phyloP scores from a whole-genome alignment of 176 grass and related monocot species.

The Dactylis glomerata region DNA sequence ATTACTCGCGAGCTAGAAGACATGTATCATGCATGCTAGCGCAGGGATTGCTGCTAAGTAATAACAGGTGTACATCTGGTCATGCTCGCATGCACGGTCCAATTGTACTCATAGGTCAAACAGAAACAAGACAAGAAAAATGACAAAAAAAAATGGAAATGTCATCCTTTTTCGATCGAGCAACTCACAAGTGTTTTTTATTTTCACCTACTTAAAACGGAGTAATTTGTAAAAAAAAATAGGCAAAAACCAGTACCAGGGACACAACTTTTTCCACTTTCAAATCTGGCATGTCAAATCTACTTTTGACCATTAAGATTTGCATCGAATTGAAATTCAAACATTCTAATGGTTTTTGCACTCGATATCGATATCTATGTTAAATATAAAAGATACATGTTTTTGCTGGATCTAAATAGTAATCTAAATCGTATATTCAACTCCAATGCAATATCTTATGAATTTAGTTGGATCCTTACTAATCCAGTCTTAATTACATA shows the following conservation, averaged over 20 bases:
- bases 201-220: no score
- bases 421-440: background rate
- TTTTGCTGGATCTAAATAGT: background rate
- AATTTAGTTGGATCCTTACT: background rate
- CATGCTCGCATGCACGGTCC: background rate
- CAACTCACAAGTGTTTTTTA: background rate
- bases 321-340: background rate
- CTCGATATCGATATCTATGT: background rate
- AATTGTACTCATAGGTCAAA: background rate
- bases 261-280: background rate
- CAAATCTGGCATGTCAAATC: background rate
- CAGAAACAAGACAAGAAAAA: background rate
- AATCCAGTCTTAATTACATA: background rate
- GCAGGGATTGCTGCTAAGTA: background rate
- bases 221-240: background rate
- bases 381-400: background rate
- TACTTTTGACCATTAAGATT: background rate
- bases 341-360: background rate
- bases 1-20: background rate
- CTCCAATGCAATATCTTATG: background rate
- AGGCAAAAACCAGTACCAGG: background rate
- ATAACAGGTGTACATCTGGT: background rate
- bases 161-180: background rate
- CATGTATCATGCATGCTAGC: background rate
- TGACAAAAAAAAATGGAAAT: background rate